These are phyloP conservation scores for Fusarium buxicola DNA, from an alignment of 2,329 filamentous ascomycete species.

Conservation along the genomic window DNA sequence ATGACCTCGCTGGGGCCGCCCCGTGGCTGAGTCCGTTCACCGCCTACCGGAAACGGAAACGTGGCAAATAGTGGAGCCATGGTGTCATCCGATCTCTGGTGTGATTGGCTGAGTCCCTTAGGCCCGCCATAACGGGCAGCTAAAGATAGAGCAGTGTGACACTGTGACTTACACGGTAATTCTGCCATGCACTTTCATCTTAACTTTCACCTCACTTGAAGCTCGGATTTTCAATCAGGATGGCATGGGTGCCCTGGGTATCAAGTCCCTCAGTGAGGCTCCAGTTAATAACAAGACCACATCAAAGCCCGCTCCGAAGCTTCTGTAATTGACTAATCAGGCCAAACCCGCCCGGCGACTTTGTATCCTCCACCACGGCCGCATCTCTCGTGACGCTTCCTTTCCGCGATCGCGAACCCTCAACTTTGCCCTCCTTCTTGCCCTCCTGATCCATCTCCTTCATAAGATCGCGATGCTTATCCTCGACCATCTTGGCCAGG, in stretches of 20 bases:
- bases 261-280: too few relatives aligned
- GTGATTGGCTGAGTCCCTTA: constrained; percentile 28
- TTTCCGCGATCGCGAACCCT: constrained; percentile 52
- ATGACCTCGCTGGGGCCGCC: constrained; percentile 37
- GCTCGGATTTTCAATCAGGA: too few relatives aligned
- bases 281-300: neutral
- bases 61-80: constrained; percentile 28
- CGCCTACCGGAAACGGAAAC: constrained; percentile 39
- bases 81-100: constrained; percentile 11
- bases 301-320: constrained; percentile 64
- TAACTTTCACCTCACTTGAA: neutral
- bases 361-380: constrained; percentile 54
- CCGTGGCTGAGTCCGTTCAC: constrained; percentile 31
- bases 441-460: constrained; percentile 61
- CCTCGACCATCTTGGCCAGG: constrained; percentile 85
- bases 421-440: constrained; percentile 51
- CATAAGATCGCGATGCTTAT: constrained; percentile 68
- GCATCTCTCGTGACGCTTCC: constrained; percentile 48
- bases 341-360: constrained; percentile 65
- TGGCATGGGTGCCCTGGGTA: too few relatives aligned
- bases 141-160: constrained; percentile 9
- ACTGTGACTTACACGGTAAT: constrained; percentile 11
- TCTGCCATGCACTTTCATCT: neutral
- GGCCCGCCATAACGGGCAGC: constrained; percentile 1
- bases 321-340: constrained; percentile 73